Evolutionary conservation across 225 moss, liverwort and hornwort genomes (phyloP), one percentile per base, ranked within the genome.

Genomic region (Pleurozium schreberi): DNA sequence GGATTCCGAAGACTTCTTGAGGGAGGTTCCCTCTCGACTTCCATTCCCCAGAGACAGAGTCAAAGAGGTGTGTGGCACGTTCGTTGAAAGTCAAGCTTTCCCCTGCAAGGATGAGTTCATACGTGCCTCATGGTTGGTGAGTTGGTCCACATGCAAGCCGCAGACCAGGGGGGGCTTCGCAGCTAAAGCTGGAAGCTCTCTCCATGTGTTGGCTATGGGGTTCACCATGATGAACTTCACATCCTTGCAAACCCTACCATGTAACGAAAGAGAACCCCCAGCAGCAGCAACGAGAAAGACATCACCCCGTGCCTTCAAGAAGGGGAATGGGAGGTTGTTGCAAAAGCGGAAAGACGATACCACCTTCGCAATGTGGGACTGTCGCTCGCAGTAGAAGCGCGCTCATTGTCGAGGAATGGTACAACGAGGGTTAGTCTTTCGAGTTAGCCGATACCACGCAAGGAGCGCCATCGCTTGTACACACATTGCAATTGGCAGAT

Each of bases 231-330:
- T 80, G 84, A 94, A 94, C 36, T 90, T 89, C 89, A 94, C 94
- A 89, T 94, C 92, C 80, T 93, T 94, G 91, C 75, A 87, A 94
- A 92, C 36, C 93, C 93, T 80, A 89, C 77, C 94, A 93, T 93
- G 93, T 92, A 92, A 58, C 91, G 92, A 63, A 93, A 91, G 27
- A 94, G 92, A n/a, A 43, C 92, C 91, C 23, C 90, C 87, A 76
- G 92, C 91, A 16, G 92, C 94, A 50, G 92, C 93, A 20, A 94
- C 83, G n/a, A 93, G 92, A 53, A 90, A 93, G 47, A 89, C 86
- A 77, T 93, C 92, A 50, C 92, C 93, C 61, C 70, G 89, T 60
- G 89, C 89, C 38, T 86, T 90, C 92, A 91, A 92, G 68, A 79
- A 88, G 73, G 90, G 86, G 55, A 89, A 77, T 53, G 93, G 93